These are phyloP conservation scores for Thymus quinquecostatus DNA, from an alignment of 257 asterid genomes.

Conservation along the genomic window DNA sequence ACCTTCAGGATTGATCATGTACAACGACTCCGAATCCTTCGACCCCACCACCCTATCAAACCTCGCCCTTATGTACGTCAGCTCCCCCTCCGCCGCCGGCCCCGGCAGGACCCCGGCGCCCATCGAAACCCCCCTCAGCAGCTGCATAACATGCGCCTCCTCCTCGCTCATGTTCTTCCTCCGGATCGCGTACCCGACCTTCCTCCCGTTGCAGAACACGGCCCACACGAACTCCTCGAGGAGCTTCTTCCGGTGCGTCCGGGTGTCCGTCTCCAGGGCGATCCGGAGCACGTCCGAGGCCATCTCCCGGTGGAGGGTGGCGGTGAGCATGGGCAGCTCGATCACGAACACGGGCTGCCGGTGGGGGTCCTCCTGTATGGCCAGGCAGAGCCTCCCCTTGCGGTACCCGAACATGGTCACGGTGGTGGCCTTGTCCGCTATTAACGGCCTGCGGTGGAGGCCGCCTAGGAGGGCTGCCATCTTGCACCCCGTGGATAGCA, in stretches of 20 bases:
- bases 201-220: conserved; percentile 81
- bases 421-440: conserved; percentile 73
- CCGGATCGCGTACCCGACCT: conserved; percentile 71
- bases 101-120: conserved; percentile 90
- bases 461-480: conserved; percentile 80
- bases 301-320: conserved; percentile 77
- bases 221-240: conserved; percentile 96
- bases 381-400: conserved; percentile 61
- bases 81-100: conserved; percentile 53
- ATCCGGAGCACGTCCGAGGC: conserved; percentile 69
- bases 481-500: conserved; percentile 91
- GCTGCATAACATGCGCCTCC: conserved; percentile 72
- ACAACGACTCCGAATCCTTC: conserved; percentile 78
- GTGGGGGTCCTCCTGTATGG: conserved; percentile 92
- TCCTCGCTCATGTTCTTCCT: conserved; percentile 75
- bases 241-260: conserved; percentile 61
- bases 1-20: conserved; percentile 94
- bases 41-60: conserved; percentile 82
- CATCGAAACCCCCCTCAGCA: conserved; percentile 87
- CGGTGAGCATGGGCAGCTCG: conserved; percentile 81
- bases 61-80: conserved; percentile 84
- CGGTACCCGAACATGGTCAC: conserved; percentile 85
- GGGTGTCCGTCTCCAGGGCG: conserved; percentile 79
- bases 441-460: conserved; percentile 62
- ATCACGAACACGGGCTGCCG: conserved; percentile 72